These are phyloP conservation scores for Wickerhamomyces mucosus DNA, from an alignment of 805 yeast genomes.

Conservation along the genomic window DNA sequence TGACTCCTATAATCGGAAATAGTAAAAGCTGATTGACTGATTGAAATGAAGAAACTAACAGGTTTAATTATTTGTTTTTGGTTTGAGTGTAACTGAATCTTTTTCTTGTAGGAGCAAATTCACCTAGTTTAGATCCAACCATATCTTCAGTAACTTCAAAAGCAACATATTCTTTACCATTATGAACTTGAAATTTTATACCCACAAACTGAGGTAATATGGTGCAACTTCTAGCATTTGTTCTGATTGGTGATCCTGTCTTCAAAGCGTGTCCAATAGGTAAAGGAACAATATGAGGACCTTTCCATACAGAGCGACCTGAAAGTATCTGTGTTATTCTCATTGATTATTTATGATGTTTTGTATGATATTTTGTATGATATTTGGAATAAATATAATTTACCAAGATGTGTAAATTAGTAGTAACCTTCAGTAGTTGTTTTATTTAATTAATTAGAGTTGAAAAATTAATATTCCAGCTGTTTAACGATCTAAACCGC, in stretches of 20 bases:
- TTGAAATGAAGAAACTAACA: constrained; percentile 1
- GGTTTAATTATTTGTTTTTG: constrained; percentile 37
- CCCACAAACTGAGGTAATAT: constrained; percentile 95
- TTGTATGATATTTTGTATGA: too few species aligned
- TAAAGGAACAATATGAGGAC: constrained; percentile 90
- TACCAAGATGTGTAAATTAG: too few species aligned
- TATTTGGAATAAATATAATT: too few species aligned
- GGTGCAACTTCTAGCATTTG: constrained; percentile 94
- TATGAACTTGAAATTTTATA: constrained; percentile 86
- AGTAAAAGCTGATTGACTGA: too few species aligned
- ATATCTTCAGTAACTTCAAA: constrained; percentile 84
- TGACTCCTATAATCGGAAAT: too few species aligned
- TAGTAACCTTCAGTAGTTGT: too few species aligned
- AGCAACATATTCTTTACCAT: constrained; percentile 89
- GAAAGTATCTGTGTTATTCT: not conserved
- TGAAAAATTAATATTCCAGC: too few species aligned
- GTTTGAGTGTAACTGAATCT: constrained; percentile 75
- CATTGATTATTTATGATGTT: not conserved
- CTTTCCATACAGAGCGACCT: constrained; percentile 19
- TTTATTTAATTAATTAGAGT: too few species aligned
- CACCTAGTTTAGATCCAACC: constrained; percentile 95
- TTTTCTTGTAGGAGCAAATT: constrained; percentile 91
- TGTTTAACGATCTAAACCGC: too few species aligned
- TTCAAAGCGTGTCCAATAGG: constrained; percentile 83
- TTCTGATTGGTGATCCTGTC: constrained; percentile 79